Conservation (phyloP, 345 rosid genomes). For the Aquilaria sinensis region DNA sequence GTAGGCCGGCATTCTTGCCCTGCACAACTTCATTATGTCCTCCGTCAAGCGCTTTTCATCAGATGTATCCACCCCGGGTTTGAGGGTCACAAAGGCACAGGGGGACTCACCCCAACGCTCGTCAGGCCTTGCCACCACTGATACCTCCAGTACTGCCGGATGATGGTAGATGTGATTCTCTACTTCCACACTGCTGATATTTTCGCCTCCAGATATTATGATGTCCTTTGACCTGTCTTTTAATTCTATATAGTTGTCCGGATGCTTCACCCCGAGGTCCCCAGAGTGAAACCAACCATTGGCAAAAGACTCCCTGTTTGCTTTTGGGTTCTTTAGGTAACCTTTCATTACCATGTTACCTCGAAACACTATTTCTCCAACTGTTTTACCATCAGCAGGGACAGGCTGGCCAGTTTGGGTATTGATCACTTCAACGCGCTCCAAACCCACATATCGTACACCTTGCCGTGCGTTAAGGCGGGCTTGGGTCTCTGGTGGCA, state of each 20-base stretch:
- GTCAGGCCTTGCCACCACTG: constrained; percentile 82
- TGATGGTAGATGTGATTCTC: constrained; percentile 66
- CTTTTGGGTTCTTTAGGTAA: constrained; percentile 77
- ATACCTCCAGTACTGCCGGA: constrained; percentile 75
- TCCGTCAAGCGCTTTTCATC: constrained; percentile 42
- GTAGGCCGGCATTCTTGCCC: constrained; percentile 68
- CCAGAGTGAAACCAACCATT: constrained; percentile 90
- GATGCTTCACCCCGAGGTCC: constrained; percentile 84
- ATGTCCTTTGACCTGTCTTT: constrained; percentile 91
- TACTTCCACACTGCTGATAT: constrained; percentile 82
- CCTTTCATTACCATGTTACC: constrained; percentile 90
- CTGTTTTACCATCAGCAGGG: constrained; percentile 72
- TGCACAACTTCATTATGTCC: constrained; percentile 60
- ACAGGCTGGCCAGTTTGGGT: constrained; percentile 55
- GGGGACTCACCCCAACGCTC: constrained; percentile 92
- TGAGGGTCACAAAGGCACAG: constrained; percentile 76
- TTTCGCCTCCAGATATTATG: constrained; percentile 92
- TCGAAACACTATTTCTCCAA: constrained; percentile 81
- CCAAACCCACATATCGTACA: constrained; percentile 61
- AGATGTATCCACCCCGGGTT: constrained; percentile 32
- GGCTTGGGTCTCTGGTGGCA: constrained; percentile 64
- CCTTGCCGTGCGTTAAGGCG: constrained; percentile 94
- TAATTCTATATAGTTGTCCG: constrained; percentile 77
- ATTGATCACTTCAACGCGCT: constrained; percentile 64
- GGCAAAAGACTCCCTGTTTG: constrained; percentile 69